These are phyloP conservation scores for Clonostachys byssicola DNA, from an alignment of 2,329 filamentous ascomycete species.

Conservation along the genomic window DNA sequence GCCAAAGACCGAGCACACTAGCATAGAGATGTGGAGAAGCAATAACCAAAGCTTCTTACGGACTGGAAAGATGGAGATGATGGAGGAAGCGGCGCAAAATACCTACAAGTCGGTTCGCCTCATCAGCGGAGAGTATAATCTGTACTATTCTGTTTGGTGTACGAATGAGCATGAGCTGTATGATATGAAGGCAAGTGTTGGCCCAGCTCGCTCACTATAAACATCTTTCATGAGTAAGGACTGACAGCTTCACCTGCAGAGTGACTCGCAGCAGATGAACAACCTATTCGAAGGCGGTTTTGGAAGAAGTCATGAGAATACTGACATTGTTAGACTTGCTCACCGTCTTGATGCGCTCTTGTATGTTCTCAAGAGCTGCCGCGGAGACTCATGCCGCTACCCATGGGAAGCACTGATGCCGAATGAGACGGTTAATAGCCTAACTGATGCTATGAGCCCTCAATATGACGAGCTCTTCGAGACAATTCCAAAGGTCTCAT, in stretches of 20 bases:
- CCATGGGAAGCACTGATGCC: slow-evolving; percentile 55
- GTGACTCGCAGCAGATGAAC: slow-evolving; percentile 10
- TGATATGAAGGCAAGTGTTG: slow-evolving; percentile 38
- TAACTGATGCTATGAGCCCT: slow-evolving; percentile 42
- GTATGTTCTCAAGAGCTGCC: slow-evolving; percentile 57
- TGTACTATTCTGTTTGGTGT: slow-evolving; percentile 65
- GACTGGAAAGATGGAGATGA: slow-evolving; percentile 11
- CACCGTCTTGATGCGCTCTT: slow-evolving; percentile 51
- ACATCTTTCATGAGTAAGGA: background rate
- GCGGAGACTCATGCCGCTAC: slow-evolving; percentile 41
- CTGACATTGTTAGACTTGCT: slow-evolving; percentile 4
- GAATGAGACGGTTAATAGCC: slow-evolving; percentile 38
- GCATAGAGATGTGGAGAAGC: slow-evolving; percentile 45
- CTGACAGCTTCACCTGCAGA: background rate
- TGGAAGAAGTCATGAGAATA: slow-evolving; percentile 24
- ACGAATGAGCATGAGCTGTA: slow-evolving; percentile 61
- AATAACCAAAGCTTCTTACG: slow-evolving; percentile 11
- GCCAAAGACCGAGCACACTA: slow-evolving; percentile 38
- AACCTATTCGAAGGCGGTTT: slow-evolving; percentile 2
- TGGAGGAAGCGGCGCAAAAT: slow-evolving; percentile 7
- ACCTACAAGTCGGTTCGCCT: slow-evolving; percentile 43
- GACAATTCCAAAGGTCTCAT: slow-evolving; percentile 41
- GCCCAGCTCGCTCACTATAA: background rate
- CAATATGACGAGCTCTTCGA: slow-evolving; percentile 48
- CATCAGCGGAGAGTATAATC: slow-evolving; percentile 42